Evolutionary conservation across 306 rosid genomes (phyloP).

Genomic region (Sophora flavescens): DNA sequence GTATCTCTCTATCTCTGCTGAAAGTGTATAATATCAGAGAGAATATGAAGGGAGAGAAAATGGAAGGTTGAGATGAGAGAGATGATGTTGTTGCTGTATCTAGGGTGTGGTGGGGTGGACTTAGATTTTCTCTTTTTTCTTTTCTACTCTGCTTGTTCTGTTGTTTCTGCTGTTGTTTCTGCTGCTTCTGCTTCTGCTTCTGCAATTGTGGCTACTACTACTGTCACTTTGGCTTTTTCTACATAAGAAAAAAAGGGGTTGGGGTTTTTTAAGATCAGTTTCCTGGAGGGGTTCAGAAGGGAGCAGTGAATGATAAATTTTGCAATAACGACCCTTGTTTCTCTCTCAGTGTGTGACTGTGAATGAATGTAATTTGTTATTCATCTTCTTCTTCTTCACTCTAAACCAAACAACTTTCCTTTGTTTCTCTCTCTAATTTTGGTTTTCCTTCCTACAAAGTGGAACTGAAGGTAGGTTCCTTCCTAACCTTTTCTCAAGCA

Average conservation of each 20-base stretch:
- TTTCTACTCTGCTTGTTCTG: not conserved
- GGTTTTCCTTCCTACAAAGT: conserved; percentile 59
- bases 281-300: conserved; percentile 43
- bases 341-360: not conserved
- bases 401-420: not conserved
- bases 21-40: conserved; percentile 47
- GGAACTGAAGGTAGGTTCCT: conserved; percentile 56
- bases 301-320: conserved; percentile 43
- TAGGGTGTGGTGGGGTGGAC: not conserved
- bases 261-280: conserved; percentile 36
- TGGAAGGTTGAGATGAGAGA: not conserved
- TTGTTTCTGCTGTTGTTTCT: conserved; percentile 1
- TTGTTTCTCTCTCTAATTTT: conserved; percentile 35
- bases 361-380: conserved; percentile 4
- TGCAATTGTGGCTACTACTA: conserved; percentile 52
- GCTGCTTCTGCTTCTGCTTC: conserved; percentile 23
- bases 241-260: conserved; percentile 40
- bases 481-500: conserved; percentile 41
- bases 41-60: conserved; percentile 29
- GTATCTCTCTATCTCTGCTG: conserved; percentile 34
- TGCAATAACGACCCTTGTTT: conserved; percentile 71
- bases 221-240: conserved; percentile 74
- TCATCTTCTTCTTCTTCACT: conserved; percentile 30
- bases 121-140: not conserved
- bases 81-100: conserved; percentile 6